Conservation (phyloP, 2,329 filamentous ascomycete species). For the Geoglossum cookeanum region DNA sequence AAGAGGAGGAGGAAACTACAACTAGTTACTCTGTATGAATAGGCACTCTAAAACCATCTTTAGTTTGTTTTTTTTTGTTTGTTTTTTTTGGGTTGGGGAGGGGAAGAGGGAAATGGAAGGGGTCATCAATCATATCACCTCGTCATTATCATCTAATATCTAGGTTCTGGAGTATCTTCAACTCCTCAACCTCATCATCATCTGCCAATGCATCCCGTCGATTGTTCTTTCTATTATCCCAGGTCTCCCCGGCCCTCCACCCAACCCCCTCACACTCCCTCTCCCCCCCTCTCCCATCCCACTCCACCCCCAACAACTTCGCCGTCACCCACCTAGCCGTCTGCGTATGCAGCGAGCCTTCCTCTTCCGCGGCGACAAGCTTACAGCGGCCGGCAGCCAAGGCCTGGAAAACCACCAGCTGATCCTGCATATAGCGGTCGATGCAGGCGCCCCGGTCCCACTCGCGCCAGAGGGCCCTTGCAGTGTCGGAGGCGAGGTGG, state of each 20-base stretch:
- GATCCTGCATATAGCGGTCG: conserved; percentile 37
- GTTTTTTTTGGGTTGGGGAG: too few species aligned
- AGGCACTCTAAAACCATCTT: too few species aligned
- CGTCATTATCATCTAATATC: too few species aligned
- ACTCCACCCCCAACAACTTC: conserved; percentile 20
- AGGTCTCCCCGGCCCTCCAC: conserved; percentile 5
- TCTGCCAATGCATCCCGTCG: too few species aligned
- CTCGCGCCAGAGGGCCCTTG: conserved; percentile 26
- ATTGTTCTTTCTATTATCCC: background rate
- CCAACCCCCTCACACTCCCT: conserved; percentile 21
- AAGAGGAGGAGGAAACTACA: too few species aligned
- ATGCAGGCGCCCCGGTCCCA: conserved; percentile 28
- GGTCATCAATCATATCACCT: too few species aligned
- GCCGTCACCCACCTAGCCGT: conserved; percentile 29
- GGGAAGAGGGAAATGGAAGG: too few species aligned
- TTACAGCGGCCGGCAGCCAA: conserved; percentile 26
- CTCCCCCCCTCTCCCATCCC: conserved; percentile 17
- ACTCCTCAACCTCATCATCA: background rate
- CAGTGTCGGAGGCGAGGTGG: conserved; percentile 25
- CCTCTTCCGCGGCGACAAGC: conserved; percentile 14
- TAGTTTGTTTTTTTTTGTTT: too few species aligned
- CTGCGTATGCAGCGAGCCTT: conserved; percentile 23
- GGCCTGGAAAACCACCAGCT: conserved; percentile 39
- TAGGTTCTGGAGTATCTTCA: too few species aligned
- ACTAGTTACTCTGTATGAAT: too few species aligned